phyloP scores from a whole-genome alignment of 2,329 filamentous ascomycete genomes.

The Parascedosporium putredinis region DNA sequence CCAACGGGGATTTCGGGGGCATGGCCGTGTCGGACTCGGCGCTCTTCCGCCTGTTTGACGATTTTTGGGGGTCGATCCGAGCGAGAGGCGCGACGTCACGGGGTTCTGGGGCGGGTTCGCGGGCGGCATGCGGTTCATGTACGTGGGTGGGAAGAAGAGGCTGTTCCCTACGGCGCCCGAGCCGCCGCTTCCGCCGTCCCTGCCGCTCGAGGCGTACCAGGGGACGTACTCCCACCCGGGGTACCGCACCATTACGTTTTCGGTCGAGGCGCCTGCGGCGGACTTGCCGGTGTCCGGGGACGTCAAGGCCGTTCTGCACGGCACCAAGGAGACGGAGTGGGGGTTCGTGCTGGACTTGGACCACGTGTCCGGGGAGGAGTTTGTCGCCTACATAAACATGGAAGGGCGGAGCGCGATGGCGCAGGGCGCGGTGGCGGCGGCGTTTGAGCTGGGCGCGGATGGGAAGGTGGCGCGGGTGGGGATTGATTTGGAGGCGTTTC shows the following conservation, averaged over 20 bases:
- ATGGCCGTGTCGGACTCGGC: constrained; percentile 12
- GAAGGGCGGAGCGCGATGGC: not conserved
- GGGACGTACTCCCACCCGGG: constrained; percentile 26
- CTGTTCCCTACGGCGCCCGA: constrained; percentile 10
- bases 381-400: not conserved
- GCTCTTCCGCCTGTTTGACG: constrained; percentile 20
- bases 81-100: constrained; percentile 9
- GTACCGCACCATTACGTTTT: constrained; percentile 9
- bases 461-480: not conserved
- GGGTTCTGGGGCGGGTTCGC: constrained; percentile 2
- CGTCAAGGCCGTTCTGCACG: not conserved
- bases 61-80: constrained; percentile 16
- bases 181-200: constrained; percentile 23
- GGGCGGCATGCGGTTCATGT: not conserved
- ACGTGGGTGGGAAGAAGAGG: not conserved
- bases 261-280: constrained; percentile 3
- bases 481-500: not conserved
- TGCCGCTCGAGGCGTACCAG: constrained; percentile 30
- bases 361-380: not conserved
- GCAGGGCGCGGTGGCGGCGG: not conserved
- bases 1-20: constrained; percentile 10
- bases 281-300: too few relatives aligned
- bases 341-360: not conserved
- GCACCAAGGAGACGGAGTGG: not conserved
- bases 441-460: not conserved